Evolutionary conservation across 129 eudicot species (phyloP).

Genomic region (Centrapalus pauciflorus): DNA sequence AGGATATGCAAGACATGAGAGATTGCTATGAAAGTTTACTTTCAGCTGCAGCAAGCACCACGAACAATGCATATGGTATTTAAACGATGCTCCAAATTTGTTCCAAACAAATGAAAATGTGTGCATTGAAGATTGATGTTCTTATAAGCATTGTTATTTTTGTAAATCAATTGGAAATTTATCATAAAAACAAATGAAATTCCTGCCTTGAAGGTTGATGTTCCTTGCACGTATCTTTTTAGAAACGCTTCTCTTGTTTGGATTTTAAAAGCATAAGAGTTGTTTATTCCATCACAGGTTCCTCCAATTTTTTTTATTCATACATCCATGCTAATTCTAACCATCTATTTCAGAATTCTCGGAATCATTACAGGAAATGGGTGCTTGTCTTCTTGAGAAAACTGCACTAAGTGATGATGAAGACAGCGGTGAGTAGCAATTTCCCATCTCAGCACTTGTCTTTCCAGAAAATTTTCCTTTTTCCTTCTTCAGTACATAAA

Average conservation of each 20-base stretch:
- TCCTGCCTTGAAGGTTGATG: no score
- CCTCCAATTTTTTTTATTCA: neutral
- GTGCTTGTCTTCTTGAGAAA: constrained; percentile 89
- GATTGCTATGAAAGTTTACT: constrained; percentile 88
- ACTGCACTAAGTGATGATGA: constrained; percentile 79
- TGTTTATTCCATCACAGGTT: constrained; percentile 9
- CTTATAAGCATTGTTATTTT: neutral
- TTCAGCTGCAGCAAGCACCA: constrained; percentile 81
- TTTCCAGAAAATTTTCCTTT: neutral
- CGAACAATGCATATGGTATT: constrained; percentile 79
- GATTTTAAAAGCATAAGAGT: neutral
- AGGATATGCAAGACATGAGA: constrained; percentile 89
- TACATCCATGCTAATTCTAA: constrained; percentile 20
- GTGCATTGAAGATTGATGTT: neutral
- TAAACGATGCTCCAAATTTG: neutral
- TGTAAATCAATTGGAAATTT: neutral
- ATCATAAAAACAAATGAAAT: neutral
- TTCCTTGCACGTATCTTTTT: neutral
- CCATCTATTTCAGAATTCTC: constrained; percentile 69
- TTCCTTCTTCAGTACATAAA: neutral
- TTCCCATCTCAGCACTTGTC: neutral
- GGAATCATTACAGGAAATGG: constrained; percentile 84
- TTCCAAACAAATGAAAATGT: neutral
- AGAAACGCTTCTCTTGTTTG: neutral
- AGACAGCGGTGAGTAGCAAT: constrained; percentile 66